These are phyloP conservation scores for Coffea eugenioides DNA, from an alignment of 257 asterid genomes.

Conservation along the genomic window DNA sequence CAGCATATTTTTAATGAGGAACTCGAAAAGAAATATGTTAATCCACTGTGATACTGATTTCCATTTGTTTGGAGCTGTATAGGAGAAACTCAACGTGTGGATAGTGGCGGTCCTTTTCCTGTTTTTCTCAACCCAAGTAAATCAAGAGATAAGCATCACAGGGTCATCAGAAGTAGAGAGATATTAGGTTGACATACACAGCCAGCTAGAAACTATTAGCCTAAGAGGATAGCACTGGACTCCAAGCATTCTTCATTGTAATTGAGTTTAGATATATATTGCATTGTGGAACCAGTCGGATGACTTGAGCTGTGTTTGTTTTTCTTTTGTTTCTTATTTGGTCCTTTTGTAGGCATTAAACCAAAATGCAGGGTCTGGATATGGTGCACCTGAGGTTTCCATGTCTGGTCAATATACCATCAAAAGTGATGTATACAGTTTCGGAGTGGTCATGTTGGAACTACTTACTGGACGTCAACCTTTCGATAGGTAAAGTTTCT, in stretches of 20 bases:
- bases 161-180: not conserved
- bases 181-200: not conserved
- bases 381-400: conserved; percentile 85
- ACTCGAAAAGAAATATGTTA: not conserved
- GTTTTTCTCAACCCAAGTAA: not conserved
- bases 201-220: not conserved
- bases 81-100: not conserved
- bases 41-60: not conserved
- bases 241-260: not conserved
- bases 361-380: conserved; percentile 57
- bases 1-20: not conserved
- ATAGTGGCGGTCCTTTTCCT: not conserved
- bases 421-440: conserved; percentile 90
- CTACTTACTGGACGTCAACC: conserved; percentile 93
- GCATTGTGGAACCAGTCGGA: not conserved
- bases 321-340: not conserved
- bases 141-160: not conserved
- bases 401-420: conserved; percentile 83
- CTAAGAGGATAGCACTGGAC: not conserved
- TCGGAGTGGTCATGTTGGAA: conserved; percentile 96
- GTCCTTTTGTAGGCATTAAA: conserved; percentile 45
- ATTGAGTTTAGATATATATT: not conserved
- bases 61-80: not conserved
- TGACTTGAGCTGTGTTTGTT: not conserved
- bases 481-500: conserved; percentile 58